Evolutionary conservation across 2,329 filamentous ascomycete species (phyloP).

Genomic region (Hymenoscyphus scutula): DNA sequence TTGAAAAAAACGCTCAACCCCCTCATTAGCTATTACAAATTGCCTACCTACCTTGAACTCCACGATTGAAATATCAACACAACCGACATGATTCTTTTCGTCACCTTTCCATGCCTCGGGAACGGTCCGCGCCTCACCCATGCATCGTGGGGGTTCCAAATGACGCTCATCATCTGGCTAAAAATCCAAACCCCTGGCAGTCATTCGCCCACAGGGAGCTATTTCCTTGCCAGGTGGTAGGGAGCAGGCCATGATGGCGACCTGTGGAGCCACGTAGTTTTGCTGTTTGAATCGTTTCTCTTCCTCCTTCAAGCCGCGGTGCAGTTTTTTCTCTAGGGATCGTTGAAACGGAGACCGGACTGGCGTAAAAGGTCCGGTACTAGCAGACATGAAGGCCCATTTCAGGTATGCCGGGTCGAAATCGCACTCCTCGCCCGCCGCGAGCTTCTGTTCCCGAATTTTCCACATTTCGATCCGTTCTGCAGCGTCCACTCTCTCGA

Average conservation of each 20-base stretch:
- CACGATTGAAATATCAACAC: not conserved
- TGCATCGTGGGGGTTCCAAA: not conserved
- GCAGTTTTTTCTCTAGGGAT: conserved; percentile 7
- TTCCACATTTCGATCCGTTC: conserved; percentile 4
- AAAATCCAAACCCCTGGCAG: conserved; percentile 3
- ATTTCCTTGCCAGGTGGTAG: conserved; percentile 13
- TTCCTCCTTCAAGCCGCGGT: conserved; percentile 3
- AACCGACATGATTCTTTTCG: not conserved
- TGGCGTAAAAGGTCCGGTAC: conserved; percentile 14
- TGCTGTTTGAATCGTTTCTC: conserved; percentile 1
- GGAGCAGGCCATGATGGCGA: conserved; percentile 13
- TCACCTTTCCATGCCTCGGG: not conserved
- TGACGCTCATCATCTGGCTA: conserved; percentile 1
- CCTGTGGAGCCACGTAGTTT: conserved; percentile 11
- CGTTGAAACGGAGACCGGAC: conserved; percentile 5
- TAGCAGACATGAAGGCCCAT: conserved; percentile 14
- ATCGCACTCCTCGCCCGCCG: not conserved
- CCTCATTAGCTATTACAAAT: not conserved
- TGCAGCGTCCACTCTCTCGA: conserved; percentile 10
- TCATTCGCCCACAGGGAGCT: conserved; percentile 11
- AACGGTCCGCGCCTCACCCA: not conserved
- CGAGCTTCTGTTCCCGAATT: conserved; percentile 1
- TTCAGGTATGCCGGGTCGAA: not conserved
- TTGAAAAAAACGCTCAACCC: not conserved
- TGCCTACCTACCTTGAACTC: not conserved